phyloP scores from a whole-genome alignment of 202 grass and related monocot genomes.

The Cymbopogon flexuosus region DNA sequence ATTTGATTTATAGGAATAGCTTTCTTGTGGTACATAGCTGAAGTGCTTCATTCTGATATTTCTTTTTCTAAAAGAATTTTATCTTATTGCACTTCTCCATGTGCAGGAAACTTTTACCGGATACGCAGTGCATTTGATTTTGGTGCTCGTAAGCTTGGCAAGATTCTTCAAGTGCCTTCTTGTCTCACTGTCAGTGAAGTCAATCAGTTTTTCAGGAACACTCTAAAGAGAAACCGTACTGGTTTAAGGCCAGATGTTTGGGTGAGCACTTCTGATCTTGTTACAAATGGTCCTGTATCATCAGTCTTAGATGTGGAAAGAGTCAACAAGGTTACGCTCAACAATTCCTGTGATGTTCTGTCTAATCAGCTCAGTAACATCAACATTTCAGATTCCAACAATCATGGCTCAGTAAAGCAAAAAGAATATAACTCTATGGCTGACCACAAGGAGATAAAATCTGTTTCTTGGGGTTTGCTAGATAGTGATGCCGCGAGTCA shows the following conservation, averaged over 20 bases:
- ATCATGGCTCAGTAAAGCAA: conserved; percentile 33
- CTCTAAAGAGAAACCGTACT: conserved; percentile 60
- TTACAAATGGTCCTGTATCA: not conserved
- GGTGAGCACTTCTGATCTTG: not conserved
- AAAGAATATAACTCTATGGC: conserved; percentile 15
- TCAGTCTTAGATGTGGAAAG: not conserved
- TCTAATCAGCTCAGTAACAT: conserved; percentile 49
- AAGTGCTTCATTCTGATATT: not conserved
- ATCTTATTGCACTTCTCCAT: not conserved
- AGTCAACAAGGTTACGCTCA: not conserved
- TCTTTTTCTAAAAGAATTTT: not conserved
- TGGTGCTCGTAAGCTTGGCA: conserved; percentile 78
- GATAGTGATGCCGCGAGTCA: conserved; percentile 31
- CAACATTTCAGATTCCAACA: conserved; percentile 45
- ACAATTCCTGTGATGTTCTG: conserved; percentile 32
- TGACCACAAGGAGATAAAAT: conserved; percentile 24
- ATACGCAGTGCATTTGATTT: conserved; percentile 89
- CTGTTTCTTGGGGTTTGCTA: conserved; percentile 21
- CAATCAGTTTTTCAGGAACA: conserved; percentile 83
- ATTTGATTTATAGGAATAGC: not conserved
- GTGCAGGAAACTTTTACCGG: conserved; percentile 65
- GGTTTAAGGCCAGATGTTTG: conserved; percentile 57
- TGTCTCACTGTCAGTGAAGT: conserved; percentile 46
- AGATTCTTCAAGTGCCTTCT: conserved; percentile 56
- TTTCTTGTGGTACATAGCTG: not conserved